phyloP scores from a whole-genome alignment of 257 asterid species.

The Craterostigma plantagineum region DNA sequence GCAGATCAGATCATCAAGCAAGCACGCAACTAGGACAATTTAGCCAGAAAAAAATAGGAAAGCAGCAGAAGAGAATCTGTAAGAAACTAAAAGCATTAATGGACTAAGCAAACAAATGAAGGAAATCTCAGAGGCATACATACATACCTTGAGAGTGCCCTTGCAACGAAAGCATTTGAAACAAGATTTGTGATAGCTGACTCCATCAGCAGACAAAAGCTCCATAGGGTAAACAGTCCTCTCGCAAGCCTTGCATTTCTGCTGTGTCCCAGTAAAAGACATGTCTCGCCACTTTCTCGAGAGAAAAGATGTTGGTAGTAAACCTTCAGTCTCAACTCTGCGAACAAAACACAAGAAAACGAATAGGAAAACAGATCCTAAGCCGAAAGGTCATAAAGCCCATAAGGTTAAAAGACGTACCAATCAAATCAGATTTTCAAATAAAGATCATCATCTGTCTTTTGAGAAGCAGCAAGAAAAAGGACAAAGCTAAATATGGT shows the following conservation, averaged over 20 bases:
- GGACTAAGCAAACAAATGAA: neutral
- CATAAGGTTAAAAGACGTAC: too few species aligned
- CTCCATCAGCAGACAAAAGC: conserved; percentile 88
- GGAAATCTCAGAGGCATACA: too few species aligned
- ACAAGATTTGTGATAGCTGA: conserved; percentile 62
- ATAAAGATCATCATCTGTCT: too few species aligned
- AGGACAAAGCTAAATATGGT: too few species aligned
- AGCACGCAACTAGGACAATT: too few species aligned
- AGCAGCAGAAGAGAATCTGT: neutral
- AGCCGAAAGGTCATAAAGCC: too few species aligned
- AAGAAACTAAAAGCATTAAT: neutral
- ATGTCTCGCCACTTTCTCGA: conserved; percentile 12
- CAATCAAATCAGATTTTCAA: too few species aligned
- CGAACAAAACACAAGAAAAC: neutral
- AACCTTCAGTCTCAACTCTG: neutral
- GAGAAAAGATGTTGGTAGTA: neutral
- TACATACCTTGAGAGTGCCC: conserved; percentile 71
- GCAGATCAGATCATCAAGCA: too few species aligned
- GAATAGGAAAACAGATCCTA: too few species aligned
- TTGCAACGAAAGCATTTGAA: conserved; percentile 86
- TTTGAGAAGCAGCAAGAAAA: too few species aligned
- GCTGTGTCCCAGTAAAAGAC: conserved; percentile 82
- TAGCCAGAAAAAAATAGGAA: neutral
- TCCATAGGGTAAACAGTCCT: conserved; percentile 93
- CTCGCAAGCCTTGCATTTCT: conserved; percentile 93